Evolutionary conservation across 208 protist species (phyloP).

Genomic region (Leishmania tropica): DNA sequence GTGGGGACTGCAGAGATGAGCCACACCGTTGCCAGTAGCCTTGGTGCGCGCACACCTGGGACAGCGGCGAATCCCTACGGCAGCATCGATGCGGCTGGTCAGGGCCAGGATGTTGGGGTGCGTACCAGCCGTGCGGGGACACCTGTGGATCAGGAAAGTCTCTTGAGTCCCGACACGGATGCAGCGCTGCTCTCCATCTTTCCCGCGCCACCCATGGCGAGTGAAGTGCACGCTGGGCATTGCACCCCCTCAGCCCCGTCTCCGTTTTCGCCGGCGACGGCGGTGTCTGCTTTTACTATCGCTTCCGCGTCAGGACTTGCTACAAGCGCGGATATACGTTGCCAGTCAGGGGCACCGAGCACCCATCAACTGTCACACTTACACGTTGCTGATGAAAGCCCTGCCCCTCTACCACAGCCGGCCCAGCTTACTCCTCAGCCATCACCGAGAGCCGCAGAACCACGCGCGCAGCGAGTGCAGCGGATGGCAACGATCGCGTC

Average conservation of each 20-base stretch:
- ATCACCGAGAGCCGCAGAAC: not conserved
- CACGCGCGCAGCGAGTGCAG: not conserved
- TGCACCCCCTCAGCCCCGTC: no score
- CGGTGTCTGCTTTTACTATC: not conserved
- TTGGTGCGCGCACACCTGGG: not conserved
- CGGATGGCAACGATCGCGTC: not conserved
- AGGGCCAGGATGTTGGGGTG: not conserved
- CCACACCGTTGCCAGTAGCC: not conserved
- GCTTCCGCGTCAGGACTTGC: not conserved
- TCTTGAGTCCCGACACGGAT: not conserved
- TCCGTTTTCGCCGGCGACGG: not conserved
- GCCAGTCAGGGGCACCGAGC: not conserved
- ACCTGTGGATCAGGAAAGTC: not conserved
- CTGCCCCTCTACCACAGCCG: not conserved
- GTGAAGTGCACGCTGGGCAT: not conserved
- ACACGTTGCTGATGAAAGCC: not conserved
- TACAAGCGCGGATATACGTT: not conserved
- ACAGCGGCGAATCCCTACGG: not conserved
- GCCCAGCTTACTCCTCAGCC: not conserved
- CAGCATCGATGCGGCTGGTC: not conserved
- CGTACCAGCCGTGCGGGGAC: not conserved
- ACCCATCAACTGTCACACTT: not conserved
- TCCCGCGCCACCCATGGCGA: not conserved
- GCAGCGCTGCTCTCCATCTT: not conserved
- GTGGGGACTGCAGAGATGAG: not conserved